Conservation (phyloP, 768 basidiomycete genomes). For the Amanita pseudoporphyria region DNA sequence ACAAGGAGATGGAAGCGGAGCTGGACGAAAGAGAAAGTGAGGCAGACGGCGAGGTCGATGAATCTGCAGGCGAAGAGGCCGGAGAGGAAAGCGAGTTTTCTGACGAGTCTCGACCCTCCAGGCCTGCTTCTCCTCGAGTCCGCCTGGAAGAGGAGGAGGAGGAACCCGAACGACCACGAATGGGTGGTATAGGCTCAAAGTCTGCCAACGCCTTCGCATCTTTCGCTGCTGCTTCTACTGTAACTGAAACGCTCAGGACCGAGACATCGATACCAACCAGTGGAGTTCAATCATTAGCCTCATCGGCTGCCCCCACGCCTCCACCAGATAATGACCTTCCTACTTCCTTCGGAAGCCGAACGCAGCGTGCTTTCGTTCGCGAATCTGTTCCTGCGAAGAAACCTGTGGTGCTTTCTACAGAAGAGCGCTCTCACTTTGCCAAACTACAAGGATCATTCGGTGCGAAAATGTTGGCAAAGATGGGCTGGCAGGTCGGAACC, state of each 20-base stretch:
- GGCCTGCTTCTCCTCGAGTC: conserved; percentile 46
- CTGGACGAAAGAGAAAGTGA: conserved; percentile 26
- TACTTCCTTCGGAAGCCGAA: conserved; percentile 28
- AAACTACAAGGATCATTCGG: conserved; percentile 74
- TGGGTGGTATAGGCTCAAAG: conserved; percentile 31
- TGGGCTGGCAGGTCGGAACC: conserved; percentile 85
- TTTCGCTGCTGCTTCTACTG: conserved; percentile 19
- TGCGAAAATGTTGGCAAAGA: conserved; percentile 85
- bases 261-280: conserved; percentile 5
- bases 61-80: conserved; percentile 27
- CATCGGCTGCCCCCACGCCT: conserved; percentile 15
- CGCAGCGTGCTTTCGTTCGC: conserved; percentile 39
- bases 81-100: conserved; percentile 28
- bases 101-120: conserved; percentile 42
- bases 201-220: conserved; percentile 15
- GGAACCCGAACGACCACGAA: conserved; percentile 25
- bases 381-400: conserved; percentile 36
- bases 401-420: conserved; percentile 42
- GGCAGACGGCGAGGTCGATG: conserved; percentile 26
- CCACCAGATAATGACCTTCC: conserved; percentile 22
- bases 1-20: conserved; percentile 26
- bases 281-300: conserved; percentile 6
- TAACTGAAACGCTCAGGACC: conserved; percentile 1
- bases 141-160: conserved; percentile 42
- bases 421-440: conserved; percentile 75